Evolutionary conservation across 2,329 filamentous ascomycete genomes (phyloP).

Genomic region (Purpureocillium lavendulum): DNA sequence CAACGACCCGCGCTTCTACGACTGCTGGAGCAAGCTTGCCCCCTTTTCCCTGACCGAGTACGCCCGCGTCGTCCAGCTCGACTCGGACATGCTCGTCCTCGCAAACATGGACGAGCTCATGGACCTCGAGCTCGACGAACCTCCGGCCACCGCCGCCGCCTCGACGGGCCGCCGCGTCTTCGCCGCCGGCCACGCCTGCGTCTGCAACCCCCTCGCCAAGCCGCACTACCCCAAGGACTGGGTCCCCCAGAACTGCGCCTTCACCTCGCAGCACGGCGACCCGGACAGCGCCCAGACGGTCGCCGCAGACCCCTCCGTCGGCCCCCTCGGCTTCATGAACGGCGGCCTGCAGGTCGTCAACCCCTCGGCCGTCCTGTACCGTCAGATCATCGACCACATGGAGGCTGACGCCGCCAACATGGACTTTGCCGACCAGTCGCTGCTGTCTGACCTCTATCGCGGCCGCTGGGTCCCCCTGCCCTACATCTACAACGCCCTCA

Average conservation of each 20-base stretch:
- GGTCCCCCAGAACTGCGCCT: slow-evolving; percentile 49
- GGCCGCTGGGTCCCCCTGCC: slow-evolving; percentile 50
- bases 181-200: slow-evolving; percentile 75
- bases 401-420: slow-evolving; percentile 35
- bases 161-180: slow-evolving; percentile 53
- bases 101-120: slow-evolving; percentile 90
- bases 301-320: slow-evolving; percentile 33
- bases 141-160: slow-evolving; percentile 9
- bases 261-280: slow-evolving; percentile 41
- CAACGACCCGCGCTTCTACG: slow-evolving; percentile 76
- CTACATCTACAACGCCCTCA: slow-evolving; percentile 55
- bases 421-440: slow-evolving; percentile 52
- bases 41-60: slow-evolving; percentile 72
- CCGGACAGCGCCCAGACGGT: slow-evolving; percentile 37
- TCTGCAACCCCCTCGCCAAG: slow-evolving; percentile 75
- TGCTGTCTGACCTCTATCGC: slow-evolving; percentile 46
- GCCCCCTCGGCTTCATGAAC: slow-evolving; percentile 36
- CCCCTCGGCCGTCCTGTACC: slow-evolving; percentile 38
- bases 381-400: slow-evolving; percentile 43
- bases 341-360: slow-evolving; percentile 50
- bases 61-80: slow-evolving; percentile 71
- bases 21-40: slow-evolving; percentile 83
- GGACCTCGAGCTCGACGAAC: slow-evolving; percentile 67
- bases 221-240: slow-evolving; percentile 71
- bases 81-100: slow-evolving; percentile 79